Evolutionary conservation across 441 rosid species (phyloP), one percentile per base, ranked within the genome.

Genomic region (Gossypium lobatum): DNA sequence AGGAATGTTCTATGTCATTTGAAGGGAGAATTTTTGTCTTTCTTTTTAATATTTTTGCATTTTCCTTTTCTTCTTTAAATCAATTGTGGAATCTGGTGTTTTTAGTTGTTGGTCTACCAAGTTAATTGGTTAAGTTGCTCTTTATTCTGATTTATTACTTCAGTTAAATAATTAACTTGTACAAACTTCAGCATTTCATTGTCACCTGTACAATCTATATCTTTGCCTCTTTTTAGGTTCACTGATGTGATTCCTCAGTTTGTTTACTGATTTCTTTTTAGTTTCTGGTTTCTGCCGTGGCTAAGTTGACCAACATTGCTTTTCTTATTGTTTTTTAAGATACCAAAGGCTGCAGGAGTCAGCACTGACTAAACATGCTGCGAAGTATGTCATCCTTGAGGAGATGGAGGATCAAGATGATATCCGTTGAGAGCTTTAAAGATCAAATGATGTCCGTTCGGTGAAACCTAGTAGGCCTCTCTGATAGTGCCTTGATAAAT

Each of bases 311-410:
- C 21, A 31, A 11, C 21, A 13, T 45, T 39, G 13, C 9, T 6
- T 7, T 28, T 60, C 16, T 16, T 67, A 17, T 46, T 7, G n/a
- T 16, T 67, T 65, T 26, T 60, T 52, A 83, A 93, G 98, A 75
- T 93, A 93, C 75, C 82, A 84, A 21, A 93, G 86, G 79, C 85
- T 93, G 61, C 88, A 86, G 65, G 82, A 84, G 53, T 75, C 83
- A 20, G 60, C 83, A 10, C 23, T 76, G 11, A 72, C 80, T 58
- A 83, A 70, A 64, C 76, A 53, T 75, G 76, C 83, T 39, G 86
- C 88, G 2, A 91, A 88, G 80, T 93, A 93, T 80, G 96, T 88
- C 73, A 93, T 93, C 78, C 90, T 93, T 13, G 96, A 93, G 83
- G 94, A 91, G 80, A 76, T 80, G 85, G 92, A 91, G 71, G 97